These are phyloP conservation scores for Tuber borchii DNA, from an alignment of 495 filamentous ascomycete species.

Conservation along the genomic window DNA sequence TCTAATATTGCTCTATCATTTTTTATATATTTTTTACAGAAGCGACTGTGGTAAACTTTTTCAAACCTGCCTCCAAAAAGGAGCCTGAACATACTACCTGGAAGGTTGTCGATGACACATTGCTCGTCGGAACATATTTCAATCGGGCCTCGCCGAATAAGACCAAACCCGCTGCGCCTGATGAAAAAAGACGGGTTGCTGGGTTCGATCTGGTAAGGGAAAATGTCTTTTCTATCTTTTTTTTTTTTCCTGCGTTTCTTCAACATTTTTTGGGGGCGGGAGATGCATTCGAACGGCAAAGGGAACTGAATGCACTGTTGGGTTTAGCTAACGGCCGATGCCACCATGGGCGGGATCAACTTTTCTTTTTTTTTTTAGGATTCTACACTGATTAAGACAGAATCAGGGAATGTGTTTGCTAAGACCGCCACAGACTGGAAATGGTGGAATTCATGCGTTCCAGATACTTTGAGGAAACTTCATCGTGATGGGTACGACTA, in stretches of 20 bases:
- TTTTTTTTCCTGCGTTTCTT: not conserved
- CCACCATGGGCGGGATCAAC: conserved; percentile 1
- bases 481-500: conserved; percentile 59
- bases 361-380: conserved; percentile 52
- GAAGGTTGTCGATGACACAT: conserved; percentile 58
- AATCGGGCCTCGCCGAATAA: conserved; percentile 42
- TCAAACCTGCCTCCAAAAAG: conserved; percentile 81
- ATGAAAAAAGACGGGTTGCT: conserved; percentile 57
- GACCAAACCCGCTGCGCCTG: conserved; percentile 41
- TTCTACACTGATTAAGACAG: conserved; percentile 73
- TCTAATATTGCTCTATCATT: conserved; percentile 15
- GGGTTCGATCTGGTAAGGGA: conserved; percentile 78
- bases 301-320: not conserved
- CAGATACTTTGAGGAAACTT: conserved; percentile 56
- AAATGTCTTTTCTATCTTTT: not conserved
- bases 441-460: conserved; percentile 81
- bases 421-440: conserved; percentile 74
- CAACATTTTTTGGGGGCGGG: not conserved
- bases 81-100: conserved; percentile 71
- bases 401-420: conserved; percentile 72
- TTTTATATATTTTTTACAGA: conserved; percentile 47
- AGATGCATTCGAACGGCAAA: not conserved
- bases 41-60: conserved; percentile 69
- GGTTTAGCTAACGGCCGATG: conserved; percentile 14
- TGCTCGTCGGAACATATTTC: conserved; percentile 70